Evolutionary conservation across 2,329 filamentous ascomycete species (phyloP), one percentile per base, ranked within the genome.

Genomic region (Scedosporium boydii): DNA sequence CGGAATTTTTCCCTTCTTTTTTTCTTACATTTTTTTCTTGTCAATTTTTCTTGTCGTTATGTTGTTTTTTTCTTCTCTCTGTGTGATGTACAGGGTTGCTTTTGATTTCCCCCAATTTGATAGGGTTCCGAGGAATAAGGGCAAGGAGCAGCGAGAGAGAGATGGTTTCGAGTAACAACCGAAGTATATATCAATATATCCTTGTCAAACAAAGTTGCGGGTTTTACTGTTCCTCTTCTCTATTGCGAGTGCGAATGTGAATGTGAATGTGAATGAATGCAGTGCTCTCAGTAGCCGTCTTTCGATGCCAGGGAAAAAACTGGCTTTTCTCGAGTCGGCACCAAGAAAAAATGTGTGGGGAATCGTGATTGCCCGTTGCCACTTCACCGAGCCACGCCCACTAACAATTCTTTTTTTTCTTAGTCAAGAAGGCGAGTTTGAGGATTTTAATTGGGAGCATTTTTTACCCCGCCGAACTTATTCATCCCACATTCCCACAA

Each of bases 401-500:
- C 34, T 38, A 38, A 38, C 34, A 38, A 38, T 38, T 38, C 34
- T 34, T 38, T 38, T 38, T 38, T 48, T 21, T 21, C 44, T 48
- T 48, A 48, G 44, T 48, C n/a, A 48, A 48, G 44, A 48, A 48
- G 3, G 6, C 44, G 4, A 21, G 44, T 46, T 21, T 3, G 18
- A 7, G n/a, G 18, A 10, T 41, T 58, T 48, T 29, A 46, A 46
- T 44, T 44, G 48, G 29, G 41, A 57, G 60, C 58, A 41, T 34
- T 21, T 41, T 34, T 59, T 38, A 58, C 51, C 42, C 38, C 63
- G 61, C 23, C 63, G 60, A 65, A 66, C 63, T 59, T 63, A 63
- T 66, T 64, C 66, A 67, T 65, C 66, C 44, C 44, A 64, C 66
- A 69, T 29, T 62, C 60, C 64, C 67, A 62, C 65, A 67, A 59